These are phyloP conservation scores for Enterocytospora artemiae DNA, from an alignment of 371 early-diverging fungal species.

Conservation along the genomic window DNA sequence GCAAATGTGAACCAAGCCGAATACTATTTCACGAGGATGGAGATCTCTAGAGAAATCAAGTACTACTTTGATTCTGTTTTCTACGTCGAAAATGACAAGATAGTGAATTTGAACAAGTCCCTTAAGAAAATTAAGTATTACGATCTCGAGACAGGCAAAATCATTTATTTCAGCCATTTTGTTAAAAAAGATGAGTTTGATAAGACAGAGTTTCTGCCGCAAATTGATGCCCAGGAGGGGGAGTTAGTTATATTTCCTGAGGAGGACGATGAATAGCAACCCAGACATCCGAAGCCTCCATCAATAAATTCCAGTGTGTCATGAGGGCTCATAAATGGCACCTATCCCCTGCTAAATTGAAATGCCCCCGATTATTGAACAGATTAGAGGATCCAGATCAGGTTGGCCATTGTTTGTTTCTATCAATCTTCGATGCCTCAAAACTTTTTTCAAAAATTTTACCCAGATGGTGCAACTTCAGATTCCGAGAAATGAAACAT, in stretches of 20 bases:
- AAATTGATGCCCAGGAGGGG: constrained; percentile 34
- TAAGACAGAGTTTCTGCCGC: constrained; percentile 25
- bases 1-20: neutral
- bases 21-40: neutral
- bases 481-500: constrained; percentile 60
- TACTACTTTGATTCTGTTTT: constrained; percentile 8
- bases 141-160: constrained; percentile 2
- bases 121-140: neutral
- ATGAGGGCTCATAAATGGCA: too few species aligned
- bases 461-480: constrained; percentile 1
- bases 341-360: too few species aligned
- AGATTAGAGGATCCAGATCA: too few species aligned
- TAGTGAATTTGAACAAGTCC: neutral
- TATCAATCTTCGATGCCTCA: neutral
- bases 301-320: too few species aligned
- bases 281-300: neutral
- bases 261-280: constrained; percentile 42
- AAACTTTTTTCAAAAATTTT: constrained; percentile 16
- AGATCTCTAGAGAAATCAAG: neutral
- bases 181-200: constrained; percentile 1
- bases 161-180: constrained; percentile 5
- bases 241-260: constrained; percentile 44
- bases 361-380: too few species aligned
- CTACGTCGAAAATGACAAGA: constrained; percentile 1
- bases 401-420: too few species aligned